phyloP scores from a whole-genome alignment of 345 rosid genomes.

The Sonneratia caseolaris region DNA sequence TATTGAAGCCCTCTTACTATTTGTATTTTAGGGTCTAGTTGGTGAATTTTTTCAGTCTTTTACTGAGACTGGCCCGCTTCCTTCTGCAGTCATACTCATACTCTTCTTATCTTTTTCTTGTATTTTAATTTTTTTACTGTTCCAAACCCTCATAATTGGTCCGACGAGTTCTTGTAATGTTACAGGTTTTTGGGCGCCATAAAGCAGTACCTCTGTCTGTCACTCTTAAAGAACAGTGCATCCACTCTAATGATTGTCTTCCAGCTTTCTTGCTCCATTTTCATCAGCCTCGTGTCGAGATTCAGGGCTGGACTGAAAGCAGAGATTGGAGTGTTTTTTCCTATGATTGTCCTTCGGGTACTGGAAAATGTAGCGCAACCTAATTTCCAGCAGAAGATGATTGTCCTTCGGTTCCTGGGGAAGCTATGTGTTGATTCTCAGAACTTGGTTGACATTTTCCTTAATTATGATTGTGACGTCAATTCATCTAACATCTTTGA shows the following conservation, averaged over 20 bases:
- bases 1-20: not conserved
- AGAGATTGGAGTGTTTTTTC: constrained; percentile 99
- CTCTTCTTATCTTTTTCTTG: not conserved
- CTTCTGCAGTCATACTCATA: not conserved
- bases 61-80: not conserved
- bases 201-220: constrained; percentile 91
- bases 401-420: constrained; percentile 90
- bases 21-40: not conserved
- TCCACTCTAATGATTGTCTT: constrained; percentile 92
- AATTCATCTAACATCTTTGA: constrained; percentile 97
- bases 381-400: constrained; percentile 98
- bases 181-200: constrained; percentile 98
- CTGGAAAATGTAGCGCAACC: constrained; percentile 97
- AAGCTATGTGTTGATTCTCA: constrained; percentile 97
- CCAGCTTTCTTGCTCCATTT: constrained; percentile 99
- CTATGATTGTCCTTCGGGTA: constrained; percentile 95
- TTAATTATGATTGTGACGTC: constrained; percentile 98
- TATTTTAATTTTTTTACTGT: not conserved
- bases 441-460: constrained; percentile 91
- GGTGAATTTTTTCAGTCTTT: not conserved
- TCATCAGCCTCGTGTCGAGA: constrained; percentile 91
- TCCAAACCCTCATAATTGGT: not conserved
- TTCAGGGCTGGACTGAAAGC: constrained; percentile 99
- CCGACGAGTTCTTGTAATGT: constrained; percentile 13
- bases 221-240: constrained; percentile 91